These are phyloP conservation scores for Triglochin maritima DNA, from an alignment of 106 monocot genomes.

Conservation along the genomic window DNA sequence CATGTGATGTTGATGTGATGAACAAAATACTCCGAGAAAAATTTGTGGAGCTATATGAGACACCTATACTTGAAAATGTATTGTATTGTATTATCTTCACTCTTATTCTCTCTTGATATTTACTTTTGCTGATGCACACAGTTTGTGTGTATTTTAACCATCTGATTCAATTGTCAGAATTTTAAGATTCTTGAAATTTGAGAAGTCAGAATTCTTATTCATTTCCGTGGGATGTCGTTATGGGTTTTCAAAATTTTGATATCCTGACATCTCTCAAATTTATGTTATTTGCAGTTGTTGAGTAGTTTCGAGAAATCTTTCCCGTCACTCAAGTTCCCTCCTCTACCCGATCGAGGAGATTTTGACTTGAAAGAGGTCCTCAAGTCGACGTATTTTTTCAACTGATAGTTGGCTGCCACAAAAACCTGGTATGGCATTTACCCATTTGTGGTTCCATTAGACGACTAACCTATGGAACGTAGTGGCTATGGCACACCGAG, in stretches of 20 bases:
- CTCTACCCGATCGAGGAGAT: constrained; percentile 70
- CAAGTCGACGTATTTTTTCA: constrained; percentile 79
- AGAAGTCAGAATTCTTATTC: not conserved
- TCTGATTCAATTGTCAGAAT: no score
- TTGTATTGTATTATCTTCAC: constrained; percentile 27
- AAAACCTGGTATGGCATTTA: not conserved
- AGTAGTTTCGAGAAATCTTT: constrained; percentile 56
- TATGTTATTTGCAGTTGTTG: constrained; percentile 15
- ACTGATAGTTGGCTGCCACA: constrained; percentile 22
- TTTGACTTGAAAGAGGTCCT: constrained; percentile 68
- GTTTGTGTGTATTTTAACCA: not conserved
- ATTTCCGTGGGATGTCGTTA: not conserved
- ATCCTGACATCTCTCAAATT: not conserved
- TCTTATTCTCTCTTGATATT: not conserved
- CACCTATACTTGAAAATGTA: constrained; percentile 91
- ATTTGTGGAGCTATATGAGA: constrained; percentile 96
- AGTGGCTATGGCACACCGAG: not conserved
- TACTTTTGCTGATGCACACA: not conserved
- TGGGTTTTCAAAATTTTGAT: not conserved
- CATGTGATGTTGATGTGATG: constrained; percentile 91
- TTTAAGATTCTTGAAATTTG: no score
- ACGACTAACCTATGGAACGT: not conserved
- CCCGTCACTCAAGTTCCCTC: constrained; percentile 56
- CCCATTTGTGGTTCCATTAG: not conserved
- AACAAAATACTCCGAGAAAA: constrained; percentile 89